These are phyloP conservation scores for Citrullus mucosospermus DNA, from an alignment of 306 rosid species.

Conservation along the genomic window DNA sequence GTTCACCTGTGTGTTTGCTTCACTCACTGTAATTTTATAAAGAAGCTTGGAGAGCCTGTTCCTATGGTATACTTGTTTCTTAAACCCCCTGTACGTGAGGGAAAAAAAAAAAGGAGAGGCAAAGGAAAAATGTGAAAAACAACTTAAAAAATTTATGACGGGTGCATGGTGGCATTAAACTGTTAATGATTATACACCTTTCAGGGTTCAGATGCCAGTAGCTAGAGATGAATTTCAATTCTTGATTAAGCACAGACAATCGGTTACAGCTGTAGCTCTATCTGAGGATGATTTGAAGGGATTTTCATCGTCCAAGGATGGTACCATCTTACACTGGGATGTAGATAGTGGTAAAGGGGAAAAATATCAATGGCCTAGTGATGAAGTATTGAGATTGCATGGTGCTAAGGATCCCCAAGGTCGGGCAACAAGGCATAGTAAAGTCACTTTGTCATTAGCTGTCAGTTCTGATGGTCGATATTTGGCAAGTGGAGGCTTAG, in stretches of 20 bases:
- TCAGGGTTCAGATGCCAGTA: constrained; percentile 51
- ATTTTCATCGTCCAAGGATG: constrained; percentile 91
- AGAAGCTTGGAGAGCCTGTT: not conserved
- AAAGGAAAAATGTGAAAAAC: not conserved
- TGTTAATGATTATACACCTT: not conserved
- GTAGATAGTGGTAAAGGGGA: constrained; percentile 69
- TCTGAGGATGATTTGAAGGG: constrained; percentile 80
- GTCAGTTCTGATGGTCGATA: constrained; percentile 85
- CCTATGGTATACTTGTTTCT: not conserved
- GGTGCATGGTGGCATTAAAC: not conserved
- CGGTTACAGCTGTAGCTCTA: constrained; percentile 70
- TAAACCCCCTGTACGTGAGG: not conserved
- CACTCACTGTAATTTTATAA: not conserved
- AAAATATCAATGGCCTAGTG: constrained; percentile 68
- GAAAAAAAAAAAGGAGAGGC: not conserved
- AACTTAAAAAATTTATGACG: not conserved
- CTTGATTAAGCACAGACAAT: constrained; percentile 60
- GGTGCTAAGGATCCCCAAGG: constrained; percentile 79
- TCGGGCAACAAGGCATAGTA: constrained; percentile 59
- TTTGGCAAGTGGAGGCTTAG: constrained; percentile 84
- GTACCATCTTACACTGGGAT: constrained; percentile 79
- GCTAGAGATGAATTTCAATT: constrained; percentile 40
- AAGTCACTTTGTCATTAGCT: constrained; percentile 51
- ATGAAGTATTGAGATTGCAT: constrained; percentile 51
- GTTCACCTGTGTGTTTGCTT: not conserved